Evolutionary conservation across 2,329 filamentous ascomycete species (phyloP).

Genomic region (Aschersonia sp.): DNA sequence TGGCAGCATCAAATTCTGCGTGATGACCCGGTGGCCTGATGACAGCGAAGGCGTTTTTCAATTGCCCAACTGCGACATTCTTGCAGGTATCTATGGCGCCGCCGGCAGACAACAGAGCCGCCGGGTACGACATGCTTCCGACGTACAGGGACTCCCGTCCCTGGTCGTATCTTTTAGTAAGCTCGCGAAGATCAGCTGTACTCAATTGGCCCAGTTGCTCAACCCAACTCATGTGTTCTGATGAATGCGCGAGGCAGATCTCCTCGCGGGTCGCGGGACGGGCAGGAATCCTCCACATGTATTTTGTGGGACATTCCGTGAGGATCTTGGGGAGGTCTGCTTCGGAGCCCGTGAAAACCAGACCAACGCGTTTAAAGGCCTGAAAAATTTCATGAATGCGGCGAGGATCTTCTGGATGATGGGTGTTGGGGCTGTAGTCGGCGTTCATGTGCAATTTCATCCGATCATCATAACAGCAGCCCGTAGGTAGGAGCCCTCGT

Average conservation of each 20-base stretch:
- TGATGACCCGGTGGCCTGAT: constrained; percentile 93
- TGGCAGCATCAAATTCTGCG: constrained; percentile 70
- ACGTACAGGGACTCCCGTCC: constrained; percentile 70
- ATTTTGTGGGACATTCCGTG: constrained; percentile 38
- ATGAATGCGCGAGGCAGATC: constrained; percentile 64
- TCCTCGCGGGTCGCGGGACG: constrained; percentile 67
- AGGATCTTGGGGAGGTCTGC: constrained; percentile 37
- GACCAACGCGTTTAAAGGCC: constrained; percentile 66
- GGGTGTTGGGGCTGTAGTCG: constrained; percentile 55
- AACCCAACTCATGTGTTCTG: constrained; percentile 70
- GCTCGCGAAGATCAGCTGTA: constrained; percentile 50
- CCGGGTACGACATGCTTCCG: constrained; percentile 66
- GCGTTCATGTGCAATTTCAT: constrained; percentile 95
- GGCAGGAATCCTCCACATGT: constrained; percentile 64
- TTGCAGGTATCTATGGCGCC: constrained; percentile 93
- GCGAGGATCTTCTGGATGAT: constrained; percentile 87
- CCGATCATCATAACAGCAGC: constrained; percentile 78
- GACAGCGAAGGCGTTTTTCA: constrained; percentile 91
- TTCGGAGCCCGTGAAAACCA: constrained; percentile 52
- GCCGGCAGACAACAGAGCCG: constrained; percentile 72
- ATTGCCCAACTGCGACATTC: constrained; percentile 66
- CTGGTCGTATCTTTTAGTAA: constrained; percentile 47
- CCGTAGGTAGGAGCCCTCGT: constrained; percentile 48
- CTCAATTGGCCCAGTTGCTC: constrained; percentile 37
- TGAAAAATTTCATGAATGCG: constrained; percentile 90